Base-by-base conservation (phyloP, 768 basidiomycete genomes). In the Tylopilus subfusipes region DNA sequence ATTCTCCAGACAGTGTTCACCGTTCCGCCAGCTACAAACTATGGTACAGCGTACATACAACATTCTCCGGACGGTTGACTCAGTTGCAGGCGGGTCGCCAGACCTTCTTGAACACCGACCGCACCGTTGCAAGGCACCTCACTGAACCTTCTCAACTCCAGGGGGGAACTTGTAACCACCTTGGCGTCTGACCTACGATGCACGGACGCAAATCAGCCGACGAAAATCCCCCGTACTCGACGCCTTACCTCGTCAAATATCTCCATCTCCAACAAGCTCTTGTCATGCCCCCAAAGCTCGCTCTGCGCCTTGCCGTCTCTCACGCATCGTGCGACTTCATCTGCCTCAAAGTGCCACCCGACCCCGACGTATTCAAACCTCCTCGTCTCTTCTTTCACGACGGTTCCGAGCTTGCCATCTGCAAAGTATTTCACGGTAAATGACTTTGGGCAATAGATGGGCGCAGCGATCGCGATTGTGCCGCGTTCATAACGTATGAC, bases 331-430 rank as follows among this genome's bases (percentile, higher is more conserved):
- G 89, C 92, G 12, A 92, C 90, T 55, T 94, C 91, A 63, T 95
- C 93, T 4, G 92, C 91, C 69, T 94, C 82, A 70, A 85, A 95
- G 68, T 90, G 82, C 86, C 82, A 90, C 9, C 91, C 93, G 31
- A 74, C 75, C 11, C 89, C 90, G 5, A 77, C 71, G 62, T 85
- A 85, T 39, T 82, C 75, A 56, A 86, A 82, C 25, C 62, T 68
- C 54, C 70, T 77, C 43, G 76, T 82, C 65, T 89, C 87, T 63
- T 88, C 85, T 47, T 74, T 75, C 30, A 73, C 73, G 31, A 78
- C 66, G 18, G 66, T 66, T 6, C 66, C 70, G 10, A 75, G 51
- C 42, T 76, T 76, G 1, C 78, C 80, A 51, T 77, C 76, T 36
- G 76, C 78, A 53, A 77, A 75, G 61, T 85, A 82, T 63, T 84